Percentiles rank a stretch among this genome's conserved stretches.
Conservation (phyloP, 2,329 filamentous ascomycete species). For the Thelonectria olida region DNA sequence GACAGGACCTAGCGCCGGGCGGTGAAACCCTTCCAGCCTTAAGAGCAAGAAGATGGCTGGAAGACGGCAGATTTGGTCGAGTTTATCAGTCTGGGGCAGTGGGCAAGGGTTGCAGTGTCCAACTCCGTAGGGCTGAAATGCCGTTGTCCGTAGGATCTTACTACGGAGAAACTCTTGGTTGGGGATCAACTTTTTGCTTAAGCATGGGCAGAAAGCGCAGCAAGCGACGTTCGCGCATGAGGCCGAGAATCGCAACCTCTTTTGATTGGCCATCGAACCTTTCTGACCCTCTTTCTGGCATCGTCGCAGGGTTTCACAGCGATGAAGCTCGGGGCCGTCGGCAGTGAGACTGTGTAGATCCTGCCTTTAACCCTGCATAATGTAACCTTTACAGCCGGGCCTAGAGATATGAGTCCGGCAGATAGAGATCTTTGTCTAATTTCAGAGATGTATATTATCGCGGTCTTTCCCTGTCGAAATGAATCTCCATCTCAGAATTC, state of each 20-base stretch:
- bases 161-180: too few species aligned
- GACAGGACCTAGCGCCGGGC: too few species aligned
- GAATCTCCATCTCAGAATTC: too few species aligned
- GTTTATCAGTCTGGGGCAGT: neutral
- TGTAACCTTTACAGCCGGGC: neutral
- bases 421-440: neutral
- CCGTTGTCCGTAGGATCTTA: neutral
- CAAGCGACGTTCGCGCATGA: neutral
- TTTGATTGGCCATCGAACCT: neutral
- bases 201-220: too few species aligned
- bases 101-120: neutral
- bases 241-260: neutral
- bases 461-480: neutral
- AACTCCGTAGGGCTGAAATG: too few species aligned
- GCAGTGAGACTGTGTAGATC: neutral
- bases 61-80: neutral
- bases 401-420: neutral
- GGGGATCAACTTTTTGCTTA: too few species aligned
- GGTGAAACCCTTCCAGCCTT: neutral
- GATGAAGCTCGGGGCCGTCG: neutral
- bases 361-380: neutral
- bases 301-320: neutral
- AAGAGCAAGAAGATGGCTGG: neutral
- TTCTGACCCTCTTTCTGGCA: neutral
- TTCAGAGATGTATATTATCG: neutral